A percentile compares a stretch with the other conserved stretches of the same genome.
phyloP scores from a whole-genome alignment of 805 yeast genomes.

The Maudiozyma serrabonitensis region DNA sequence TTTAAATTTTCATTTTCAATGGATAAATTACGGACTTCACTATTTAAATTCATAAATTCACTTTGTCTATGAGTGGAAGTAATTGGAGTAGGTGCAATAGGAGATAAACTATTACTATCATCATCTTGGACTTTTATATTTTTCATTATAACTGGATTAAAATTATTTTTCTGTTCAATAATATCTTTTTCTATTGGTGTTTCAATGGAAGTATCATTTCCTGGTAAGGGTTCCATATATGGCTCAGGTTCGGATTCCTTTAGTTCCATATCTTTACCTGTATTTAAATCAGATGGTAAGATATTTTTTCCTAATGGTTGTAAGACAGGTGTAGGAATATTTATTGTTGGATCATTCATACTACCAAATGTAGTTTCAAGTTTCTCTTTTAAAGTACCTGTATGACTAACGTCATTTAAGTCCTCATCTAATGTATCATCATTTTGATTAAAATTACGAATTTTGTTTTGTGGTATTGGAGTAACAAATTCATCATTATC shows the following conservation, averaged over 20 bases:
- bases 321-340: background rate
- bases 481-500: background rate
- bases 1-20: conserved; percentile 30
- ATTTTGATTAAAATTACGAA: background rate
- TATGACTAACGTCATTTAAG: background rate
- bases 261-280: background rate
- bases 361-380: background rate
- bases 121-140: background rate
- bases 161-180: background rate
- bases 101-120: background rate
- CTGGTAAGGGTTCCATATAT: background rate
- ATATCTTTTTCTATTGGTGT: background rate
- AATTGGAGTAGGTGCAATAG: background rate
- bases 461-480: background rate
- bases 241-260: background rate
- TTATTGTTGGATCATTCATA: background rate
- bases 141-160: background rate
- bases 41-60: conserved; percentile 16
- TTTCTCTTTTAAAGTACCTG: background rate
- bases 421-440: background rate
- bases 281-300: background rate
- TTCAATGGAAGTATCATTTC: background rate
- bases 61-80: conserved; percentile 11
- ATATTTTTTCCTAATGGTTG: background rate
- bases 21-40: conserved; percentile 21